A percentile compares a stretch with the other conserved stretches of the same genome.
These are phyloP conservation scores for Chaetomiaceae sp. DNA, from an alignment of 2,329 filamentous ascomycete species.

Conservation along the genomic window DNA sequence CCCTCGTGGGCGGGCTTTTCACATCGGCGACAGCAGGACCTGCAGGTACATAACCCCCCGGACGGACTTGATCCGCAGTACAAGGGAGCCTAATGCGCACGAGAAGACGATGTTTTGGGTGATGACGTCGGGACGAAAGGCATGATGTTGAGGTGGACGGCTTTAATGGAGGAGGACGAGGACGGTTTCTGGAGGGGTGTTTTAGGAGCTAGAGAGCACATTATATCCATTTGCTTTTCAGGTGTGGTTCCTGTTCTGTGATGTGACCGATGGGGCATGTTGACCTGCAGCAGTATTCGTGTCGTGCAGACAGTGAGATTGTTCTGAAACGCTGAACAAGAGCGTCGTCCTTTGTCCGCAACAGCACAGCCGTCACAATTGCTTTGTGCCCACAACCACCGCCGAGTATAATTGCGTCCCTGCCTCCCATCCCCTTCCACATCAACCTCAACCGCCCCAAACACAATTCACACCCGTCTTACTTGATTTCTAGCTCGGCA, in stretches of 20 bases:
- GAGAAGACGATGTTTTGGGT: conserved; percentile 21
- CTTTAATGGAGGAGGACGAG: conserved; percentile 6
- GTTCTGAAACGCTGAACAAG: not conserved
- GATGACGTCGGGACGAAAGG: conserved; percentile 19
- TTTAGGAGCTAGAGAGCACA: conserved; percentile 8
- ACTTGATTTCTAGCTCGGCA: too few relatives aligned
- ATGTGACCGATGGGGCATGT: not conserved
- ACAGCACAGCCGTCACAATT: too few relatives aligned
- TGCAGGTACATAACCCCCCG: conserved; percentile 21
- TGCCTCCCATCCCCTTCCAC: too few relatives aligned
- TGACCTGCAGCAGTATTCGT: not conserved
- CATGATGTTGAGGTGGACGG: conserved; percentile 5
- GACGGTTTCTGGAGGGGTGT: not conserved
- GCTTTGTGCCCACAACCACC: not conserved
- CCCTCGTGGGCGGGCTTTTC: conserved; percentile 22
- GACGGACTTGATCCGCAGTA: conserved; percentile 12
- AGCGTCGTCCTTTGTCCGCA: too few relatives aligned
- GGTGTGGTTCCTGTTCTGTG: conserved; percentile 1
- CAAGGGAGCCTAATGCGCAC: conserved; percentile 16
- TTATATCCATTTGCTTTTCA: conserved; percentile 18
- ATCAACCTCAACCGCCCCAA: too few relatives aligned
- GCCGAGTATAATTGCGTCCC: too few relatives aligned
- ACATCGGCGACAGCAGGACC: conserved; percentile 18
- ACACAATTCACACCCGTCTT: too few relatives aligned
- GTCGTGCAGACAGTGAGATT: not conserved